Evolutionary conservation across 306 rosid genomes (phyloP).

Genomic region (Trichosanthes truncata): DNA sequence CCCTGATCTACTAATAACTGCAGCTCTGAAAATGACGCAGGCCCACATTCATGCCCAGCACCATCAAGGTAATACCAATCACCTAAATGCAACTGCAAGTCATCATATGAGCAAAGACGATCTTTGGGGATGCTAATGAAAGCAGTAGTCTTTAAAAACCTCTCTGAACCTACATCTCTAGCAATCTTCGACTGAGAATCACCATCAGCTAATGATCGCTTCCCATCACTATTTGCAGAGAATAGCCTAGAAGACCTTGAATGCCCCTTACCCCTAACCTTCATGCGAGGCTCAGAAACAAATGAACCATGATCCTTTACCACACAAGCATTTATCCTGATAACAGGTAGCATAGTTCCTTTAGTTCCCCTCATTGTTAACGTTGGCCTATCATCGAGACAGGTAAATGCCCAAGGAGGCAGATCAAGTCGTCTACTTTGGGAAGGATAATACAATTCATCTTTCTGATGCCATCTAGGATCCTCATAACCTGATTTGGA

Average conservation of each 20-base stretch:
- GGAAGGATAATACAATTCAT: conserved; percentile 80
- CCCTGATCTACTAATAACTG: conserved; percentile 76
- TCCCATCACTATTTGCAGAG: conserved; percentile 63
- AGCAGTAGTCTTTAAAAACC: conserved; percentile 32
- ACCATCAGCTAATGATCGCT: conserved; percentile 66
- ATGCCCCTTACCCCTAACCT: conserved; percentile 55
- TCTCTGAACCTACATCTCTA: conserved; percentile 34
- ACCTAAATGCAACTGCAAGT: conserved; percentile 76
- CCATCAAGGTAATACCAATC: conserved; percentile 98
- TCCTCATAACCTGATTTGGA: conserved; percentile 84
- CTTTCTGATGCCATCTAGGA: conserved; percentile 89
- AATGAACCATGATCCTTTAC: conserved; percentile 81
- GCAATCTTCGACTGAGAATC: conserved; percentile 40
- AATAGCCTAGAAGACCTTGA: conserved; percentile 54
- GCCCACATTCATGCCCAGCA: conserved; percentile 93
- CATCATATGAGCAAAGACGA: conserved; percentile 48
- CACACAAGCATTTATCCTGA: conserved; percentile 92
- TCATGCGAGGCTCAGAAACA: conserved; percentile 65
- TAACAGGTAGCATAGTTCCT: conserved; percentile 75
- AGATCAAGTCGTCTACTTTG: conserved; percentile 76
- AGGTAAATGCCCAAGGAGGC: conserved; percentile 80
- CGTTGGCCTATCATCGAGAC: conserved; percentile 54
- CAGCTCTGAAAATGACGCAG: conserved; percentile 72
- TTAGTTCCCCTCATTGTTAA: conserved; percentile 50
- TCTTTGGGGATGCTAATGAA: conserved; percentile 50